These are phyloP conservation scores for Staphylotrichum tortipilum DNA, from an alignment of 495 filamentous ascomycete species.

Conservation along the genomic window DNA sequence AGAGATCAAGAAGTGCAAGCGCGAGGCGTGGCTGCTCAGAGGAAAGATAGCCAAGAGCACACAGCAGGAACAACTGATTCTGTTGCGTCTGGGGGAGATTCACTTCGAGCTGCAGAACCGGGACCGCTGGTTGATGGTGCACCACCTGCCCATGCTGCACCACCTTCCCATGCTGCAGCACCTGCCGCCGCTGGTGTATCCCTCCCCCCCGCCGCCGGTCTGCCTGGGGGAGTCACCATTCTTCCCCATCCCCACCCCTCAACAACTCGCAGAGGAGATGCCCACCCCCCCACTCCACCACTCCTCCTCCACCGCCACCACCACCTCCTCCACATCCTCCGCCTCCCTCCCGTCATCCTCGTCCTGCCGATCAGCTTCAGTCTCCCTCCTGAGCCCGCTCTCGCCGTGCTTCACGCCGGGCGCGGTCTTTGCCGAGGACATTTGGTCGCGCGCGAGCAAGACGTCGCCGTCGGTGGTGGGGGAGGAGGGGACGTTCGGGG, in stretches of 20 bases:
- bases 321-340: background rate
- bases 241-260: no score
- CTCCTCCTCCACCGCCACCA: background rate
- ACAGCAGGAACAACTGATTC: conserved; percentile 32
- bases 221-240: no score
- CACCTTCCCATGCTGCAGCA: background rate
- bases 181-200: background rate
- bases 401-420: conserved; percentile 9
- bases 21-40: conserved; percentile 9
- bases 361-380: no score
- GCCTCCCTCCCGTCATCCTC: background rate
- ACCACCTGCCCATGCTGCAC: background rate
- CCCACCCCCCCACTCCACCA: no score
- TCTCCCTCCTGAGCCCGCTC: conserved; percentile 7
- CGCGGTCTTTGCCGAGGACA: conserved; percentile 9
- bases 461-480: background rate
- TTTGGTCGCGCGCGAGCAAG: conserved; percentile 5
- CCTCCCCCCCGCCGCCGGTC: background rate
- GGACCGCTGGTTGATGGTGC: conserved; percentile 27
- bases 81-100: conserved; percentile 36
- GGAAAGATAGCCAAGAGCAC: conserved; percentile 27
- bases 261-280: no score
- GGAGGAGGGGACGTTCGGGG: background rate
- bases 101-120: conserved; percentile 33
- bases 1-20: conserved; percentile 9